Percentiles rank a stretch among this genome's conserved stretches.
Conservation (phyloP, 116 monocot species). For the Thalassia testudinum region DNA sequence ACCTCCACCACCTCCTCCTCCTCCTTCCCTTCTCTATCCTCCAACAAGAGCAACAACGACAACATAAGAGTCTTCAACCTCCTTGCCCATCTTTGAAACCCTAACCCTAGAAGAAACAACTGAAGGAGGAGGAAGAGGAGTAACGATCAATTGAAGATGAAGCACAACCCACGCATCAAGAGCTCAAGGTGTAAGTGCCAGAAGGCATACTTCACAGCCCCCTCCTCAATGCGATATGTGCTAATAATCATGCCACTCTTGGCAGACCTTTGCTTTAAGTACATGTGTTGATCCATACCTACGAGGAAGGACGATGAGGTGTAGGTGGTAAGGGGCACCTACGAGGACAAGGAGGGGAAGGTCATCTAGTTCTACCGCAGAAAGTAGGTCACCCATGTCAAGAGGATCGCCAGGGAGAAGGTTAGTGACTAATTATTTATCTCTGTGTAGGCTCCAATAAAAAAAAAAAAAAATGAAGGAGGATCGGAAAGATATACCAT, state of each 20-base stretch:
- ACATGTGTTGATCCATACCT: constrained; percentile 57
- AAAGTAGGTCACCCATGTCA: constrained; percentile 72
- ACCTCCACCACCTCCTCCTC: no score
- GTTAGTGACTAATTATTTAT: no score
- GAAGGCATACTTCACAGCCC: constrained; percentile 45
- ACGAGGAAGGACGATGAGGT: constrained; percentile 77
- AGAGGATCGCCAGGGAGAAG: constrained; percentile 61
- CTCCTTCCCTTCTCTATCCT: no score
- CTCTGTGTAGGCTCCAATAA: no score
- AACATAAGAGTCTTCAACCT: no score
- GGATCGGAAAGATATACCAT: no score
- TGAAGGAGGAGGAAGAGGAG: background rate
- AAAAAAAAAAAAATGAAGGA: no score
- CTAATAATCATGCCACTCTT: constrained; percentile 66
- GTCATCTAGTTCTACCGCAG: constrained; percentile 60
- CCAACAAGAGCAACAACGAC: no score
- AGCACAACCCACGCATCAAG: constrained; percentile 36
- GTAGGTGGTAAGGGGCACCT: constrained; percentile 27
- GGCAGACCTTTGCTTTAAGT: constrained; percentile 49
- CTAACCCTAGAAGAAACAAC: constrained; percentile 2
- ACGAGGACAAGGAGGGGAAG: constrained; percentile 63
- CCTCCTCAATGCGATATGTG: constrained; percentile 51
- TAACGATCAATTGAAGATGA: constrained; percentile 13
- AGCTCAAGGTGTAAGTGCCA: constrained; percentile 46
- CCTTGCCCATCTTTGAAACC: background rate